phyloP scores from a whole-genome alignment of 169 alveolate species.

The Sarcocystis neurona region DNA sequence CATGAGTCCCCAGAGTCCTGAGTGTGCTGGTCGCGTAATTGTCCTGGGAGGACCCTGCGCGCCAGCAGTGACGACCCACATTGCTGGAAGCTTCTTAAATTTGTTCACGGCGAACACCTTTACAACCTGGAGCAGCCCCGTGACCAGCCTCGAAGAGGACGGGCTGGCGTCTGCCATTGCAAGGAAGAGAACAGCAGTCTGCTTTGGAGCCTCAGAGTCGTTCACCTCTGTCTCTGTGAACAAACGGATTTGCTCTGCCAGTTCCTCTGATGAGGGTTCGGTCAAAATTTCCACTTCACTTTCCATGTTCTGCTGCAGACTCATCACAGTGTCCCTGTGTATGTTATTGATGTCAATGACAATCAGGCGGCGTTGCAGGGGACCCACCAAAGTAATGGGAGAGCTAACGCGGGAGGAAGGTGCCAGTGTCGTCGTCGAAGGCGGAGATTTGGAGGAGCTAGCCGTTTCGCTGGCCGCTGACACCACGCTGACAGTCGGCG shows the following conservation, averaged over 20 bases:
- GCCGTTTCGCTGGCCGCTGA: neutral
- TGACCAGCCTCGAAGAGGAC: neutral
- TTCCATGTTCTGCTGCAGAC: neutral
- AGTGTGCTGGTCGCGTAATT: conserved; percentile 37
- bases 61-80: conserved; percentile 37
- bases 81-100: neutral
- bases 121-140: conserved; percentile 16
- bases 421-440: neutral
- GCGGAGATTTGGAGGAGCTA: neutral
- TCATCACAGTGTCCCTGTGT: neutral
- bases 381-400: no score
- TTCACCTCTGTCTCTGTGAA: neutral
- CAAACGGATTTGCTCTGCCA: neutral
- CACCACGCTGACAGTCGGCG: neutral
- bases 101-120: conserved; percentile 23
- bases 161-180: neutral
- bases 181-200: neutral
- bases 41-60: conserved; percentile 37
- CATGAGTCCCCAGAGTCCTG: conserved; percentile 69
- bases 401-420: neutral
- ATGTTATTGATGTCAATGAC: neutral
- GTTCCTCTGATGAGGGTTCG: neutral
- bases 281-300: conserved; percentile 1
- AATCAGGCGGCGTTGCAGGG: neutral
- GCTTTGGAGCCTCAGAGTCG: neutral